Percentiles rank a stretch among this genome's conserved stretches.
These are phyloP conservation scores for Cutaneotrichosporon cyanovorans DNA, from an alignment of 1,284 basidiomycete species.

Conservation along the genomic window DNA sequence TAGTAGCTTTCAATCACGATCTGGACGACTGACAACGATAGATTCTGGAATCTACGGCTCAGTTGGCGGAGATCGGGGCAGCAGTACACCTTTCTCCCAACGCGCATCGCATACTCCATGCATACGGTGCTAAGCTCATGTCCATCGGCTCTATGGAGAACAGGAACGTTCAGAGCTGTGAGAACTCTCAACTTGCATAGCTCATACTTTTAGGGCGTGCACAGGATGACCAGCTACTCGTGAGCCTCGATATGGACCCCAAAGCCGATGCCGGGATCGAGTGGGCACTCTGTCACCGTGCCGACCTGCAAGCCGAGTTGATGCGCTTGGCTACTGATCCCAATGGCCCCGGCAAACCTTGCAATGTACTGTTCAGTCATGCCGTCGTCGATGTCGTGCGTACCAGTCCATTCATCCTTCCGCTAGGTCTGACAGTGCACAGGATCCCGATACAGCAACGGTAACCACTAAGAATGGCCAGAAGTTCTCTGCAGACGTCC, in stretches of 20 bases:
- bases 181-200: not conserved
- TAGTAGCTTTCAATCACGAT: too few relatives aligned
- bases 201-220: not conserved
- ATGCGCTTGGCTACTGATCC: slow-evolving; percentile 20
- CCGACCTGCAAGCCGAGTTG: slow-evolving; percentile 34
- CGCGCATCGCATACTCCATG: slow-evolving; percentile 18
- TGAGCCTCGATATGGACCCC: slow-evolving; percentile 1
- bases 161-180: slow-evolving; percentile 6
- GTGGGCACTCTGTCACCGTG: slow-evolving; percentile 35
- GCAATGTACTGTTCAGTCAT: not conserved
- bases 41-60: slow-evolving; percentile 23
- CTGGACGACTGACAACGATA: not conserved
- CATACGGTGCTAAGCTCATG: slow-evolving; percentile 16
- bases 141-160: slow-evolving; percentile 5
- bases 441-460: slow-evolving; percentile 20
- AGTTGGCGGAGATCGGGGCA: slow-evolving; percentile 29
- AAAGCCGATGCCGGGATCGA: slow-evolving; percentile 6
- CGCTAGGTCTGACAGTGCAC: not conserved
- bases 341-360: slow-evolving; percentile 9
- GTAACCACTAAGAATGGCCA: slow-evolving; percentile 25
- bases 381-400: not conserved
- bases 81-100: slow-evolving; percentile 30
- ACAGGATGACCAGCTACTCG: slow-evolving; percentile 11
- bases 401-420: too few relatives aligned
- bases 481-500: slow-evolving; percentile 21